phyloP scores from a whole-genome alignment of 805 yeast species.

The Cyberlindnera meyerae region DNA sequence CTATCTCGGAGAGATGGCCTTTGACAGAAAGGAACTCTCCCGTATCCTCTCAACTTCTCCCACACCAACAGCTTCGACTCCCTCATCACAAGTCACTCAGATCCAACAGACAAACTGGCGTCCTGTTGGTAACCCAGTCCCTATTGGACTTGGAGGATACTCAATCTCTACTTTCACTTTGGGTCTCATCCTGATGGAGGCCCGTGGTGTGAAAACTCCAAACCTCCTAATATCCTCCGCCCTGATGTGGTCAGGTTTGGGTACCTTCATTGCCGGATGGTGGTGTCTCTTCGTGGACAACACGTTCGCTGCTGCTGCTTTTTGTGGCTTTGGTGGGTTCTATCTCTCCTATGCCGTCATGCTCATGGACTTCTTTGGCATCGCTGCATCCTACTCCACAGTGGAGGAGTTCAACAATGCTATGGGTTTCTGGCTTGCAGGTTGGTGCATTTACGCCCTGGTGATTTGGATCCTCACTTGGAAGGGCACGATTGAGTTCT shows the following conservation, averaged over 20 bases:
- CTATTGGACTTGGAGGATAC: slow-evolving; percentile 49
- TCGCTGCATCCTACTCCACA: slow-evolving; percentile 35
- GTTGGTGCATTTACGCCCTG: slow-evolving; percentile 50
- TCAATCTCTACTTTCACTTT: slow-evolving; percentile 42
- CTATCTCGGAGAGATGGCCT: slow-evolving; percentile 35
- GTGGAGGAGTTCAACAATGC: slow-evolving; percentile 37
- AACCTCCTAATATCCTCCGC: slow-evolving; percentile 42
- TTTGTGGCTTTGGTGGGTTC: slow-evolving; percentile 51
- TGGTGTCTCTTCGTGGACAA: slow-evolving; percentile 48
- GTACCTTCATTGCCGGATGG: slow-evolving; percentile 45
- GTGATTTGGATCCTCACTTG: slow-evolving; percentile 41
- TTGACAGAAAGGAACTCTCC: slow-evolving; percentile 50
- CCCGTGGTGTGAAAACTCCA: slow-evolving; percentile 39
- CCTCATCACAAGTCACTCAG: not conserved
- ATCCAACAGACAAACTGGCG: slow-evolving; percentile 31
- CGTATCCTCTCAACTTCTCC: slow-evolving; percentile 51
- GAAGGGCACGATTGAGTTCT: slow-evolving; percentile 47
- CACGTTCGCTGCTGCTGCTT: slow-evolving; percentile 52
- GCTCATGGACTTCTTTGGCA: slow-evolving; percentile 39
- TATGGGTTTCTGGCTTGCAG: slow-evolving; percentile 43
- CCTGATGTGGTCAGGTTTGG: slow-evolving; percentile 46
- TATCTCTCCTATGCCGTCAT: slow-evolving; percentile 48
- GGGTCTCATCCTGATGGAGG: slow-evolving; percentile 43
- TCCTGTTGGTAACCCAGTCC: slow-evolving; percentile 40
- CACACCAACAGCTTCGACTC: not conserved